Conservation (phyloP, 2,329 filamentous ascomycete genomes). For the Aspergillus sergii region DNA sequence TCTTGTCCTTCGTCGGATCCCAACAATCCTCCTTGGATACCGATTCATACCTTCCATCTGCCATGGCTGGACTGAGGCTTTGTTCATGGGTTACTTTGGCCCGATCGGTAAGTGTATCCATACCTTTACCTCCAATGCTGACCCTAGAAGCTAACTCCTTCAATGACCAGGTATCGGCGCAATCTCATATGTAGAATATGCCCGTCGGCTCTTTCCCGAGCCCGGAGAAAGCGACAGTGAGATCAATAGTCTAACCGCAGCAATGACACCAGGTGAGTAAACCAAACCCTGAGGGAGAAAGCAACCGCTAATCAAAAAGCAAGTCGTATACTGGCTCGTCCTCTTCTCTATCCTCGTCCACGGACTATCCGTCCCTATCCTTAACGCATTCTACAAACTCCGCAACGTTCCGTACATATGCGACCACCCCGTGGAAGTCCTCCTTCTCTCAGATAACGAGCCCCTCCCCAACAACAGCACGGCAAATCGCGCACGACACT, state of each 20-base stretch:
- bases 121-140: background rate
- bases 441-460: constrained; percentile 38
- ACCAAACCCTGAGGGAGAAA: background rate
- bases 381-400: constrained; percentile 36
- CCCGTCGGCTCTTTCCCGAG: constrained; percentile 47
- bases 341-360: constrained; percentile 45
- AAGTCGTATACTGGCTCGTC: constrained; percentile 51
- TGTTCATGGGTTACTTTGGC: constrained; percentile 63
- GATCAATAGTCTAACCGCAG: constrained; percentile 44
- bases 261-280: constrained; percentile 42
- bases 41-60: constrained; percentile 58
- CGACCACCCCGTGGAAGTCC: constrained; percentile 38
- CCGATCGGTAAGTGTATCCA: constrained; percentile 39
- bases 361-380: constrained; percentile 40
- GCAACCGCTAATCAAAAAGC: background rate
- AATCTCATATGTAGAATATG: constrained; percentile 51
- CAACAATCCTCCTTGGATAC: constrained; percentile 57
- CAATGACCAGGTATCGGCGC: constrained; percentile 42
- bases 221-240: constrained; percentile 42
- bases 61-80: constrained; percentile 58
- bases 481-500: constrained; percentile 28
- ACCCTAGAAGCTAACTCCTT: background rate
- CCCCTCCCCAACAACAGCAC: constrained; percentile 39
- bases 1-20: constrained; percentile 59
- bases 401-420: constrained; percentile 33